phyloP scores from a whole-genome alignment of 805 yeast genomes.

The Debaryomyces hansenii region DNA sequence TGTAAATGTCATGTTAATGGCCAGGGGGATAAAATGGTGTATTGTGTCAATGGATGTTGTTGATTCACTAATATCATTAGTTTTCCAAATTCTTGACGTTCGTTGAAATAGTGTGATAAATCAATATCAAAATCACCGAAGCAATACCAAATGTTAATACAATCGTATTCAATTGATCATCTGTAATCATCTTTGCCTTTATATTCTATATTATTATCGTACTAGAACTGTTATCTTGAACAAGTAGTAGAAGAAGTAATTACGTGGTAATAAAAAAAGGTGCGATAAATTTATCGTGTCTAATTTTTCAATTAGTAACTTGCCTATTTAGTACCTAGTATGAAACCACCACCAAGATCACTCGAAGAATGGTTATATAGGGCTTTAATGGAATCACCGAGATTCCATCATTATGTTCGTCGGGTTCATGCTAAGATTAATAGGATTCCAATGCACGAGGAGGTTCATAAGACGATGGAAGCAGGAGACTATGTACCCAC shows the following conservation, averaged over 20 bases:
- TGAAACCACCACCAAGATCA: slow-evolving; percentile 13
- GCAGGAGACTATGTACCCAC: slow-evolving; percentile 48
- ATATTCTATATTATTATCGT: neutral
- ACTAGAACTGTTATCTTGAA: no score
- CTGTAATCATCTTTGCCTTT: slow-evolving; percentile 67
- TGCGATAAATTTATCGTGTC: neutral
- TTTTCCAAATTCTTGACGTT: slow-evolving; percentile 29
- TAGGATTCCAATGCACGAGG: slow-evolving; percentile 49
- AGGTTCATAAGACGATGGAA: slow-evolving; percentile 16
- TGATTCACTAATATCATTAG: no score
- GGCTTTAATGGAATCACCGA: slow-evolving; percentile 53
- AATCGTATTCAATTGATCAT: slow-evolving; percentile 70
- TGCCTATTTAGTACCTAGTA: neutral
- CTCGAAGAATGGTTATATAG: slow-evolving; percentile 48
- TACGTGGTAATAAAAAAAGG: slow-evolving; percentile 1
- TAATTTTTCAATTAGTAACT: neutral
- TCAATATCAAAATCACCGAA: slow-evolving; percentile 67
- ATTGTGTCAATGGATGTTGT: no score
- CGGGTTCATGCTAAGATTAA: slow-evolving; percentile 64
- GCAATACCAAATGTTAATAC: slow-evolving; percentile 73
- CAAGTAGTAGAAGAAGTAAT: neutral
- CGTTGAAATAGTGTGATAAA: slow-evolving; percentile 67
- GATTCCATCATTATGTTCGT: slow-evolving; percentile 64
- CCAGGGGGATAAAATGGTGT: no score
- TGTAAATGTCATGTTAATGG: no score